Evolutionary conservation across 495 filamentous ascomycete species (phyloP).

Genomic region (Xylaria scruposa): DNA sequence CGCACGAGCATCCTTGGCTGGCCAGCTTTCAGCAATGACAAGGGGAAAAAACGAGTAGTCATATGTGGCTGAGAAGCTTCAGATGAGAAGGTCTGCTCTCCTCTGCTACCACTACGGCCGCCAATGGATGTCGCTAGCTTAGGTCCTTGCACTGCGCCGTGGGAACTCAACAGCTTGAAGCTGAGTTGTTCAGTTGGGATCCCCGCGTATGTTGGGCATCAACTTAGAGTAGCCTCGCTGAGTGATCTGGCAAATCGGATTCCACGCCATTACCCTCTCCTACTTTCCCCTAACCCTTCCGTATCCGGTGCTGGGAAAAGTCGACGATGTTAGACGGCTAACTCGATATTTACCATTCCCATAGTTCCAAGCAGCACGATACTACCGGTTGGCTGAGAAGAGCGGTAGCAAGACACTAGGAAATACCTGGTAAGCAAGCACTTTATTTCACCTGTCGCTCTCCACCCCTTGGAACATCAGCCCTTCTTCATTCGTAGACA

Average conservation of each 20-base stretch:
- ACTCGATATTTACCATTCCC: conserved; percentile 37
- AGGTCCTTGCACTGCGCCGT: conserved; percentile 22
- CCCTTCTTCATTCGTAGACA: conserved; percentile 22
- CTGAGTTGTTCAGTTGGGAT: conserved; percentile 25
- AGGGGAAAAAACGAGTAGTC: conserved; percentile 25
- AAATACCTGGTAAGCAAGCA: conserved; percentile 85
- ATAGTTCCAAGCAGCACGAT: conserved; percentile 87
- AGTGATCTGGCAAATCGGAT: conserved; percentile 27
- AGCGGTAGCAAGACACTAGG: conserved; percentile 89
- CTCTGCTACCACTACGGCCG: conserved; percentile 5
- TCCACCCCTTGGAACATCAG: conserved; percentile 1
- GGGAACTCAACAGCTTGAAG: conserved; percentile 37
- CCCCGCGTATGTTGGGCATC: conserved; percentile 27
- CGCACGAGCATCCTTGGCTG: conserved; percentile 14
- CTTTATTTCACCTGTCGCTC: conserved; percentile 22
- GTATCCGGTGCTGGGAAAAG: not conserved
- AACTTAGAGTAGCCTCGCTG: conserved; percentile 25
- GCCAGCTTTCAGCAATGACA: conserved; percentile 24
- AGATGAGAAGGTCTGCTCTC: conserved; percentile 30
- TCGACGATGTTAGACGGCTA: conserved; percentile 44
- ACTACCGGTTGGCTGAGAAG: conserved; percentile 90
- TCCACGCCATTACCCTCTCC: conserved; percentile 27
- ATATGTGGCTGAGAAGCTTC: conserved; percentile 40
- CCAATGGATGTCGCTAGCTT: conserved; percentile 12
- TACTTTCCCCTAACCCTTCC: conserved; percentile 20